These are phyloP conservation scores for Opeltia flavorubescens DNA, from an alignment of 495 filamentous ascomycete species.

Conservation along the genomic window DNA sequence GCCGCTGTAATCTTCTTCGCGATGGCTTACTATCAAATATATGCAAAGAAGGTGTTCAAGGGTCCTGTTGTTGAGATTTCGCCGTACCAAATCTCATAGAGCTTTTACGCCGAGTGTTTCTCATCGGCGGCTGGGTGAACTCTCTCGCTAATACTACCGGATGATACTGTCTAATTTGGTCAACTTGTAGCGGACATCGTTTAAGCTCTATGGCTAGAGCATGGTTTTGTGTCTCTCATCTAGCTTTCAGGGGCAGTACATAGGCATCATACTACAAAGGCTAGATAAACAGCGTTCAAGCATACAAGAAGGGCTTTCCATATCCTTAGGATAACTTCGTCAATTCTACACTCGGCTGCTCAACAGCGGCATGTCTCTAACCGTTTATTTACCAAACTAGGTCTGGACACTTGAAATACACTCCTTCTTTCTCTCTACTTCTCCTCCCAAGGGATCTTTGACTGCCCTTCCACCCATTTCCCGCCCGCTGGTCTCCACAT, in stretches of 20 bases:
- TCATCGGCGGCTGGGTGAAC: no score
- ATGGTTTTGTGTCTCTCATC: no score
- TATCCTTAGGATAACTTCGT: not conserved
- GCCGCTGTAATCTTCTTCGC: slow-evolving; percentile 29
- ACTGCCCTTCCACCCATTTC: slow-evolving; percentile 10
- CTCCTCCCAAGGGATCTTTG: slow-evolving; percentile 12
- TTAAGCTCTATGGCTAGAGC: no score
- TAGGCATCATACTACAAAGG: no score
- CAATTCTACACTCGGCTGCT: not conserved
- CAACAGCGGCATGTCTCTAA: not conserved
- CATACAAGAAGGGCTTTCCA: no score
- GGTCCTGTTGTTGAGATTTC: slow-evolving; percentile 27
- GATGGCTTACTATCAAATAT: slow-evolving; percentile 26
- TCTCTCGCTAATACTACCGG: no score
- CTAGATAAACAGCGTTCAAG: no score
- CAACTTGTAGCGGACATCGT: no score
- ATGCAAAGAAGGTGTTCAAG: slow-evolving; percentile 27
- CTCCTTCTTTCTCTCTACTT: not conserved
- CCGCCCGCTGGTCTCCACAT: slow-evolving; percentile 13
- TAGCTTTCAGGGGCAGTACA: no score
- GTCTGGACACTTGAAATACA: not conserved
- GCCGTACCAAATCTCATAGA: slow-evolving; percentile 5
- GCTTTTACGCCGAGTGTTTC: no score
- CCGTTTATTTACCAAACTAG: no score
- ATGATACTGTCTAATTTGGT: no score